phyloP scores from a whole-genome alignment of 208 protist genomes.

The Acanthamoeba rhysodes region DNA sequence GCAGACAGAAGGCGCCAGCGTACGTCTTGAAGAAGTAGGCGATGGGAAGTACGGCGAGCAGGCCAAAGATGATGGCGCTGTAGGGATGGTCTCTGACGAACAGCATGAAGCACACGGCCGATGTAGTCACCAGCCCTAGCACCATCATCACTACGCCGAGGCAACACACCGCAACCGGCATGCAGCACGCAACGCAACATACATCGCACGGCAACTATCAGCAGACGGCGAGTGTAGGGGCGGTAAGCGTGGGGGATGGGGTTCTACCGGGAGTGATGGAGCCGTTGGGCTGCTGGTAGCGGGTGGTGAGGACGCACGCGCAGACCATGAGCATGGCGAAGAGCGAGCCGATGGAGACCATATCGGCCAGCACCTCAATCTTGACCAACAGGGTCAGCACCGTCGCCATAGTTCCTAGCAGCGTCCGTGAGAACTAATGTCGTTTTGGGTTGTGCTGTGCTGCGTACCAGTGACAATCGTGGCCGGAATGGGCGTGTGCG shows the following conservation, averaged over 20 bases:
- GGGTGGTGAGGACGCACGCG: constrained; percentile 78
- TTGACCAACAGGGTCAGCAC: constrained; percentile 83
- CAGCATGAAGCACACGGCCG: neutral
- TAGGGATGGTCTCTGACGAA: neutral
- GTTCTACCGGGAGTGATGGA: neutral
- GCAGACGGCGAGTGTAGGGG: too few species aligned
- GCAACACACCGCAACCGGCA: neutral
- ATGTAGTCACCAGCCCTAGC: neutral
- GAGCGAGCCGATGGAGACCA: constrained; percentile 87
- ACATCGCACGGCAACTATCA: neutral
- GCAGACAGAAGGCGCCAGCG: neutral
- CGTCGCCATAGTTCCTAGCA: constrained; percentile 75
- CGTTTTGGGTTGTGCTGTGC: neutral
- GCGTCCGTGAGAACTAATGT: constrained; percentile 41
- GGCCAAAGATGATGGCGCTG: neutral
- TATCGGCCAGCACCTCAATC: constrained; percentile 83
- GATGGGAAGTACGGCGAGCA: neutral
- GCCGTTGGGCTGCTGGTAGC: constrained; percentile 7
- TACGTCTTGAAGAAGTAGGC: constrained; percentile 51
- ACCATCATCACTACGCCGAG: constrained; percentile 9
- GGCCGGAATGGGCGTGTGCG: neutral
- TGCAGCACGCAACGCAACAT: too few species aligned
- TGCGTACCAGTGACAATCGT: constrained; percentile 41
- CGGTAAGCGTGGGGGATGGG: too few species aligned
- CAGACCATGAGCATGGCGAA: constrained; percentile 85